Percentiles rank a stretch among this genome's conserved stretches.
phyloP scores from a whole-genome alignment of 257 asterid species.

The Ocimum tenuiflorum region DNA sequence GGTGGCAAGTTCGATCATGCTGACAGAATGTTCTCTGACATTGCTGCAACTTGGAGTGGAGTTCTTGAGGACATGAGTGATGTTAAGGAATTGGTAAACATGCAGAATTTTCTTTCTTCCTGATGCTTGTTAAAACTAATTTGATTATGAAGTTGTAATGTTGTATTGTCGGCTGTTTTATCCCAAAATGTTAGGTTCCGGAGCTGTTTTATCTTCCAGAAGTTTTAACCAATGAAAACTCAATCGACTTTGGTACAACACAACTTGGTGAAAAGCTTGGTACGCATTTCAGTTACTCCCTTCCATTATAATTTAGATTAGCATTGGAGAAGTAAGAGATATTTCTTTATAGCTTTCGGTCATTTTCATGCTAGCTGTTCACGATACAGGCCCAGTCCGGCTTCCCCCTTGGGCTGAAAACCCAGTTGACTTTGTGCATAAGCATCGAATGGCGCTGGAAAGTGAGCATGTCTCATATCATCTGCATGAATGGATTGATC shows the following conservation, averaged over 20 bases:
- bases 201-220: conserved; percentile 91
- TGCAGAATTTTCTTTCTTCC: conserved; percentile 16
- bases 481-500: conserved; percentile 95
- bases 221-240: conserved; percentile 68
- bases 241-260: conserved; percentile 77
- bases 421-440: conserved; percentile 87
- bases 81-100: conserved; percentile 85
- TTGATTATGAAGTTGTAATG: conserved; percentile 4
- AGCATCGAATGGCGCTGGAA: conserved; percentile 95
- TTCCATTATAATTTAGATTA: conserved; percentile 12
- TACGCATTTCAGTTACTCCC: conserved; percentile 30
- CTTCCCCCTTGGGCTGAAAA: conserved; percentile 97
- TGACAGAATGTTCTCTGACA: conserved; percentile 93
- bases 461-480: conserved; percentile 91
- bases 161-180: conserved; percentile 7
- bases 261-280: conserved; percentile 91
- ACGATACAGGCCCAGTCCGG: conserved; percentile 52
- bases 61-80: conserved; percentile 99
- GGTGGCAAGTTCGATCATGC: conserved; percentile 99
- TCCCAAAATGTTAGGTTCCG: conserved; percentile 57
- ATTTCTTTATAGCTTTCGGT: conserved; percentile 15
- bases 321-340: neutral
- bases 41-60: conserved; percentile 91
- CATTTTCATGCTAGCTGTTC: conserved; percentile 16
- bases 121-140: conserved; percentile 4